phyloP scores from a whole-genome alignment of 1,284 basidiomycete genomes.

The Leccinum fallax region DNA sequence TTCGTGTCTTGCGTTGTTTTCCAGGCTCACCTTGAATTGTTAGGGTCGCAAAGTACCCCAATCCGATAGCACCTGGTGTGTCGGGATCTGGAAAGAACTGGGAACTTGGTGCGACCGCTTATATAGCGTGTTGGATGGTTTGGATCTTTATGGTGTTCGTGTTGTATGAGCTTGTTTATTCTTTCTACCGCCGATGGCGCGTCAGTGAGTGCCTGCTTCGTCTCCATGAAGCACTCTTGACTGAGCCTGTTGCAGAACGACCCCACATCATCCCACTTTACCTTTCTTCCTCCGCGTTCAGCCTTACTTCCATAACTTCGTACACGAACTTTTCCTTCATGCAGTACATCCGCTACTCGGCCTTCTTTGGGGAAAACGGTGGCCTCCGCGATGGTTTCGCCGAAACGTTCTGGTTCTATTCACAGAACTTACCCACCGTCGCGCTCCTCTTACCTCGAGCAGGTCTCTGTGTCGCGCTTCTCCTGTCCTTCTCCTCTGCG shows the following conservation, averaged over 20 bases:
- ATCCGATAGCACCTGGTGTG: conserved; percentile 63
- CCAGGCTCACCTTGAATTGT: conserved; percentile 12
- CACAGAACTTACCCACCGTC: conserved; percentile 80
- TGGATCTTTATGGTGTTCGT: conserved; percentile 80
- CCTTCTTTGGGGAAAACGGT: conserved; percentile 58
- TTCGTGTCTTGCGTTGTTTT: conserved; percentile 9
- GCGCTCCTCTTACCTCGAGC: conserved; percentile 79
- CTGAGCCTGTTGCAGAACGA: conserved; percentile 54
- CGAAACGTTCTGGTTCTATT: conserved; percentile 76
- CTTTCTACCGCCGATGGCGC: conserved; percentile 80
- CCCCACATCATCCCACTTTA: conserved; percentile 82
- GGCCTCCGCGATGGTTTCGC: conserved; percentile 66
- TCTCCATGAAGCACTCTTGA: conserved; percentile 3
- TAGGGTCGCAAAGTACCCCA: conserved; percentile 71
- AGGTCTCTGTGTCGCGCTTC: conserved; percentile 66
- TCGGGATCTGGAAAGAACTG: conserved; percentile 73
- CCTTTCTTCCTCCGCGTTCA: conserved; percentile 75
- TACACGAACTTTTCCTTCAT: conserved; percentile 85
- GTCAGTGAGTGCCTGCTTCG: conserved; percentile 61
- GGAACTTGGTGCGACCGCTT: conserved; percentile 76
- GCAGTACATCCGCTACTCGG: conserved; percentile 69
- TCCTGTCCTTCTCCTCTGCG: conserved; percentile 64
- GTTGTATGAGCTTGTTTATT: conserved; percentile 79
- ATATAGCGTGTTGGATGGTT: conserved; percentile 74
- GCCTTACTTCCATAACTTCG: conserved; percentile 71